Evolutionary conservation across 164 flowering plant species (phyloP).

Genomic region (Platanus orientalis): DNA sequence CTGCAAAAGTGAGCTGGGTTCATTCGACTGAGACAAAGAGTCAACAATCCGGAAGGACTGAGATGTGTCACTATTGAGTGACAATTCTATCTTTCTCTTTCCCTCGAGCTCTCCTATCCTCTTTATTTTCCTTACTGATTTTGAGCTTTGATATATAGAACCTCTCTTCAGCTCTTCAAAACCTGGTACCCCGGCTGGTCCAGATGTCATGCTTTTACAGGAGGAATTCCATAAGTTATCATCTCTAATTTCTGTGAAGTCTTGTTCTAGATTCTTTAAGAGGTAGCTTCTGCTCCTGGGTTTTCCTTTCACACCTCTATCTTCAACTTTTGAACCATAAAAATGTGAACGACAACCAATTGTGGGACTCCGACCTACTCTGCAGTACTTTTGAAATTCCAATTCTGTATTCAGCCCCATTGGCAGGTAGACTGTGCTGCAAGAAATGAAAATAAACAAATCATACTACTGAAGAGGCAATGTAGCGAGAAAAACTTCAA

Average conservation of each 20-base stretch:
- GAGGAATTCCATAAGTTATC: slow-evolving; percentile 50
- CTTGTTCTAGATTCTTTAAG: slow-evolving; percentile 28
- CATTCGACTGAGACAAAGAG: slow-evolving; percentile 46
- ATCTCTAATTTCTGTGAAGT: slow-evolving; percentile 42
- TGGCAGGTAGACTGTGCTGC: slow-evolving; percentile 26
- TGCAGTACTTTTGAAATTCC: slow-evolving; percentile 44
- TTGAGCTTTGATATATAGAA: slow-evolving; percentile 66
- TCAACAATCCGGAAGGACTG: slow-evolving; percentile 41
- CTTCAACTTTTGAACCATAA: slow-evolving; percentile 22
- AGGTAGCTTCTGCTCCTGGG: slow-evolving; percentile 32
- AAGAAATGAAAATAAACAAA: slow-evolving; percentile 12
- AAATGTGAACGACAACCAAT: slow-evolving; percentile 41
- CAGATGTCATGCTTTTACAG: slow-evolving; percentile 35
- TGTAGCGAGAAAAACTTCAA: no score
- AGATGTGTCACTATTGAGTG: slow-evolving; percentile 32
- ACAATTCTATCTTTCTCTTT: slow-evolving; percentile 51
- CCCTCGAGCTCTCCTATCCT: slow-evolving; percentile 34
- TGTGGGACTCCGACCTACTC: slow-evolving; percentile 44
- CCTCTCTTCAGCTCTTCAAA: slow-evolving; percentile 47
- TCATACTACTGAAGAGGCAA: slow-evolving; percentile 4
- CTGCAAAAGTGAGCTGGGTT: slow-evolving; percentile 24
- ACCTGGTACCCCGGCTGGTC: slow-evolving; percentile 23
- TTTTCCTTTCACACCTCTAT: slow-evolving; percentile 30
- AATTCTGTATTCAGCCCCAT: slow-evolving; percentile 53
- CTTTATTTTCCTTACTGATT: slow-evolving; percentile 38